Evolutionary conservation across 2,329 filamentous ascomycete genomes (phyloP).

Genomic region (Fusarium equiseti): DNA sequence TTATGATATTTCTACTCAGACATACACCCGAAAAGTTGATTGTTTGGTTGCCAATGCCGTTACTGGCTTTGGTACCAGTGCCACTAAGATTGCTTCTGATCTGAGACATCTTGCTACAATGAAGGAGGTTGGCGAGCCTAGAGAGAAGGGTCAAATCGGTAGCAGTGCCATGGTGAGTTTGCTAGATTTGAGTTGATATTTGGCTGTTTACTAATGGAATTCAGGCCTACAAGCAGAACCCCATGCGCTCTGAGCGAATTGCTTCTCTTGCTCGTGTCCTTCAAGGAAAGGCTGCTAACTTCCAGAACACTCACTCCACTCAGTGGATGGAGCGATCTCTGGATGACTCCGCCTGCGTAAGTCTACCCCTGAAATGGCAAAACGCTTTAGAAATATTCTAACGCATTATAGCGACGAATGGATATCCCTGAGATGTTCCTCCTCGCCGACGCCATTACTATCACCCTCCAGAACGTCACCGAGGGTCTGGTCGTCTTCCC

Average conservation of each 20-base stretch:
- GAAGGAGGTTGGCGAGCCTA: slow-evolving; percentile 80
- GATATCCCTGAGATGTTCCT: slow-evolving; percentile 39
- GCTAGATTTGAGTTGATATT: neutral
- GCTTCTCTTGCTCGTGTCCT: slow-evolving; percentile 26
- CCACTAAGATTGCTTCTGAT: slow-evolving; percentile 73
- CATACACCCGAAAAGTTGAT: slow-evolving; percentile 80
- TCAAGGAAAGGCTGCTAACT: slow-evolving; percentile 16
- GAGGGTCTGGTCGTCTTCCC: slow-evolving; percentile 41
- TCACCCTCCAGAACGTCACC: slow-evolving; percentile 36
- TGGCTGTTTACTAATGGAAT: fast-evolving
- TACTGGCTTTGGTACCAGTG: slow-evolving; percentile 81
- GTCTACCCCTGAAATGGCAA: neutral
- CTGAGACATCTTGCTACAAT: slow-evolving; percentile 79
- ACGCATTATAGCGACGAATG: neutral
- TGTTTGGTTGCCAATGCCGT: slow-evolving; percentile 79
- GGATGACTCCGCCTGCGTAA: slow-evolving; percentile 21
- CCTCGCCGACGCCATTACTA: slow-evolving; percentile 29
- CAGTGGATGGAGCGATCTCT: slow-evolving; percentile 33
- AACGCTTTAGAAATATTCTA: neutral
- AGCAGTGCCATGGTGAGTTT: slow-evolving; percentile 13
- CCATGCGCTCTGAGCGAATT: slow-evolving; percentile 27
- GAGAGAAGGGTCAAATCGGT: slow-evolving; percentile 4
- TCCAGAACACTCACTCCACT: slow-evolving; percentile 17
- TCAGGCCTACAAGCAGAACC: slow-evolving; percentile 33
- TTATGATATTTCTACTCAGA: slow-evolving; percentile 37